Evolutionary conservation across 148 eudicot species (phyloP), one percentile per base, ranked within the genome.

Genomic region (Cornus florida): DNA sequence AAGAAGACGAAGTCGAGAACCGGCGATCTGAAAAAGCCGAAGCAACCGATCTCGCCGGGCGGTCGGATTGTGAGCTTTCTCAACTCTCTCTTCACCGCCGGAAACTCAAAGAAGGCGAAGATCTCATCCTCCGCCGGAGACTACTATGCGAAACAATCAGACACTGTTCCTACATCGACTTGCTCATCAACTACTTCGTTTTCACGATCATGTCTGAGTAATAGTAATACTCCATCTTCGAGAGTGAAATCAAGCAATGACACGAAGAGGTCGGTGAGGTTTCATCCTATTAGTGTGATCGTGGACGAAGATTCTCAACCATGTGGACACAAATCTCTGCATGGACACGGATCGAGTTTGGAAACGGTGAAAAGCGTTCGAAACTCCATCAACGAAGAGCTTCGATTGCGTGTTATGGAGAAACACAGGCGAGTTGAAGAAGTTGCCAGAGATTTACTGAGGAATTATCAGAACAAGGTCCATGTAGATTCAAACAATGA

Each of bases 1-100:
- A 89, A 89, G 82, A 83, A 88, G 46, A 91, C 86, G 43, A 28
- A 28, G 28, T 28, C 28, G 28, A 28, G 28, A 28, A 28, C 28
- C 28, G 89, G 92, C 28, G 92, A 95, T 74, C 83, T 95, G 69
- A 95, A 93, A 90, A 93, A 89, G 72, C 90, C 77, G 59, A 93
- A 89, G 86, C 92, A 91, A 41, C 98, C 97, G 73, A 93, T 95
- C 73, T 95, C 98, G 0, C 97, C 97, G 0, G 97, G 98, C 8
- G 93, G 92, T n/a, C 84, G 84, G 19, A 84, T 95, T n/a, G 84
- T 97, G 2, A 87, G 85, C 3, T 93, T 95, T 46, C 83, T 95
- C 59, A 95, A 95, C 84, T 89, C 93, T 19, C 72, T 95, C 11
- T 93, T 95, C 78, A 79, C 85, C 39, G 76, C 88, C 11, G 82